Evolutionary conservation across 2,329 filamentous ascomycete species (phyloP).

Genomic region (Aureobasidium sp.): DNA sequence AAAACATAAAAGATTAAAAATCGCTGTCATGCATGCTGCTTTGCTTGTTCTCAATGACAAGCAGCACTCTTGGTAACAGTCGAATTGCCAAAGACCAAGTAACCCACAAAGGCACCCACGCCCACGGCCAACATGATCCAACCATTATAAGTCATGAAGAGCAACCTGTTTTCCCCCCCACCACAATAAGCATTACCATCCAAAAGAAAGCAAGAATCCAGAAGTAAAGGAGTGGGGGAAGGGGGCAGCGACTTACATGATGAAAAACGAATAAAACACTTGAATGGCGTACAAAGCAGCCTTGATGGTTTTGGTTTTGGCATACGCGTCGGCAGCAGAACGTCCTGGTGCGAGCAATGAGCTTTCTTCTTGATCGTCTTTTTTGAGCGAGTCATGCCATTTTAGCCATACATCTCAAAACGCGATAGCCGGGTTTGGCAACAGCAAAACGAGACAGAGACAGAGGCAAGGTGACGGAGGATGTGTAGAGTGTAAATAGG

Average conservation of each 20-base stretch:
- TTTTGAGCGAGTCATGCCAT: not conserved
- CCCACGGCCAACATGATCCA: conserved; percentile 93
- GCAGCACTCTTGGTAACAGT: conserved; percentile 75
- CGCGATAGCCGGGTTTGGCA: not conserved
- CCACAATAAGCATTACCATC: not conserved
- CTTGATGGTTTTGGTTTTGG: conserved; percentile 68
- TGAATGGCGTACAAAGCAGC: conserved; percentile 79
- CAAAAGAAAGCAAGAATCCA: not conserved
- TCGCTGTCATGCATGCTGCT: not conserved
- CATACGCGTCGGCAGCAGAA: conserved; percentile 51
- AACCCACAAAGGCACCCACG: conserved; percentile 81
- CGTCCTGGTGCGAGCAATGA: conserved; percentile 71
- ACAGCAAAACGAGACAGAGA: not conserved
- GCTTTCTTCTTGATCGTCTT: conserved; percentile 42
- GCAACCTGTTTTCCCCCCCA: conserved; percentile 60
- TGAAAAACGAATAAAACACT: conserved; percentile 98
- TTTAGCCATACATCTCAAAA: not conserved
- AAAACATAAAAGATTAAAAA: too few relatives aligned
- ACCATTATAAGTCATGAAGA: conserved; percentile 99
- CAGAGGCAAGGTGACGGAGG: too few relatives aligned
- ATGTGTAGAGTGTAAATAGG: too few relatives aligned
- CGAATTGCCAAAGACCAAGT: conserved; percentile 67
- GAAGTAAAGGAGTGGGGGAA: not conserved
- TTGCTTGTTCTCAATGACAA: conserved; percentile 60
- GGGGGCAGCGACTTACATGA: conserved; percentile 62